These are phyloP conservation scores for Fraxinus greggii DNA, from an alignment of 305 asterid species.

Conservation along the genomic window DNA sequence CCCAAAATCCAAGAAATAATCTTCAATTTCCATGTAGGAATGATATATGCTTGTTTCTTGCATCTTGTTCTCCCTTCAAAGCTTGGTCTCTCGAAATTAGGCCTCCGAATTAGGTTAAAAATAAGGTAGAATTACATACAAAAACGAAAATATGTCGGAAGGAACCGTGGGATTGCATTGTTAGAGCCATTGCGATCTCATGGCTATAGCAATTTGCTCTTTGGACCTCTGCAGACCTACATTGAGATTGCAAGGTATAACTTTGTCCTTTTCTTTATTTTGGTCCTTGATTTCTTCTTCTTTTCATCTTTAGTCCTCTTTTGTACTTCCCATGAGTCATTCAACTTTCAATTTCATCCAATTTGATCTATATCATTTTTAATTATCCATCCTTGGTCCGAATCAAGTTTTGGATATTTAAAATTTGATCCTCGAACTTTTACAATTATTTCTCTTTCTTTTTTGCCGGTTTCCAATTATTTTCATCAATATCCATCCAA, in stretches of 20 bases:
- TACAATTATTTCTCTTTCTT: not conserved
- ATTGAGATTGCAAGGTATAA: not conserved
- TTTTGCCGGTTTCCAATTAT: not conserved
- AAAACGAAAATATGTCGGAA: no score
- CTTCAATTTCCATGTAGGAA: no score
- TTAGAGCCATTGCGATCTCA: not conserved
- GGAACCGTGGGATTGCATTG: no score
- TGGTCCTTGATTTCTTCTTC: not conserved
- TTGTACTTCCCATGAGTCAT: not conserved
- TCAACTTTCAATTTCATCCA: not conserved
- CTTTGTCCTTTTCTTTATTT: not conserved
- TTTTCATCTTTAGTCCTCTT: not conserved
- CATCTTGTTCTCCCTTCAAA: no score
- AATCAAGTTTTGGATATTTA: no score
- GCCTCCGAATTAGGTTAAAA: no score
- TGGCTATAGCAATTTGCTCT: not conserved
- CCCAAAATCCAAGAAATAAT: no score
- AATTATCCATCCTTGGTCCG: not conserved
- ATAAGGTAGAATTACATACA: no score
- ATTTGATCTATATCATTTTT: not conserved
- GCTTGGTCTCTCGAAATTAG: no score
- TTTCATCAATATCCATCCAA: not conserved
- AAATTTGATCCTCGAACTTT: no score
- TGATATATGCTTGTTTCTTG: no score
- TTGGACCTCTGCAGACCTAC: not conserved